These are phyloP conservation scores for Leptographium radiaticola DNA, from an alignment of 2,329 filamentous ascomycete genomes.

Conservation along the genomic window DNA sequence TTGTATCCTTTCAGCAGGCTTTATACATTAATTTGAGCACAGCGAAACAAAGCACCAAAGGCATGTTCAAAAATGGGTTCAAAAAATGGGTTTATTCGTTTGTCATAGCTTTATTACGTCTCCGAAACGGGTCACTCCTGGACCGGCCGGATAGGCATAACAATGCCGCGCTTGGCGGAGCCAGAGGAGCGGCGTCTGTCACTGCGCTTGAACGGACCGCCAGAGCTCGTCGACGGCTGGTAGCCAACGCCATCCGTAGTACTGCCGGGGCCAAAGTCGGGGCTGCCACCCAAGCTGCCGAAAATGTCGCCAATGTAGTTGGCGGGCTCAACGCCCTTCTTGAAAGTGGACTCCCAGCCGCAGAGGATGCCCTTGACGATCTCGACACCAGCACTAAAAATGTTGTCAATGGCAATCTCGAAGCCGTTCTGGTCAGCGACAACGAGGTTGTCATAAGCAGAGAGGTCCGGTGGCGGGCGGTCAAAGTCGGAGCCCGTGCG, in stretches of 20 bases:
- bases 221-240: conserved; percentile 12
- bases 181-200: neutral
- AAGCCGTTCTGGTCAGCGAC: conserved; percentile 51
- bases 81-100: no score
- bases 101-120: neutral
- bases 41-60: no score
- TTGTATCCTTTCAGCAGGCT: no score
- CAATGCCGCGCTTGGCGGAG: conserved; percentile 3
- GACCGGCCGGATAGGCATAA: neutral
- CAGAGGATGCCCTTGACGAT: conserved; percentile 51
- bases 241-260: conserved; percentile 24
- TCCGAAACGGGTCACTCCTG: neutral
- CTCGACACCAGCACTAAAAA: conserved; percentile 51
- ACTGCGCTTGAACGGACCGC: conserved; percentile 8
- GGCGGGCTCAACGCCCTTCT: conserved; percentile 37
- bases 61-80: no score
- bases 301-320: conserved; percentile 65
- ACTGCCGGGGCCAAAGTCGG: conserved; percentile 50
- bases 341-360: conserved; percentile 47
- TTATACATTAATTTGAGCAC: no score
- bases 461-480: conserved; percentile 45
- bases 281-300: conserved; percentile 50
- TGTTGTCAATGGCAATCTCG: conserved; percentile 47
- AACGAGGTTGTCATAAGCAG: conserved; percentile 45
- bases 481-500: conserved; percentile 59